Conservation (phyloP, 345 rosid genomes). For the Brassica juncea region DNA sequence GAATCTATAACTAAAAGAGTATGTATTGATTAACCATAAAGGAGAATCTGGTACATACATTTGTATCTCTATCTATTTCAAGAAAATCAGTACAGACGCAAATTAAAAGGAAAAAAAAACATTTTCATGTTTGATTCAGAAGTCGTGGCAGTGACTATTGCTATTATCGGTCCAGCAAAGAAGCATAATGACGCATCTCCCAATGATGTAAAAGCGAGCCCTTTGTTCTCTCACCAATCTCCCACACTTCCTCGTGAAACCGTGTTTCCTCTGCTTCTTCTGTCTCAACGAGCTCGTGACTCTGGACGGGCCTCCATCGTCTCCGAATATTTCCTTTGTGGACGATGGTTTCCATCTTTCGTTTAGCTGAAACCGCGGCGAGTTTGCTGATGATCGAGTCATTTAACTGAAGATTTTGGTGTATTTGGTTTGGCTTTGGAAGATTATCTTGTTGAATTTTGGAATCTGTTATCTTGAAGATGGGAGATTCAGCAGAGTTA, state of each 20-base stretch:
- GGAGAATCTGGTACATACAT: constrained; percentile 45
- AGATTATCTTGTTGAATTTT: background rate
- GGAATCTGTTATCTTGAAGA: background rate
- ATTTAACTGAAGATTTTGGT: background rate
- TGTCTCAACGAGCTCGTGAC: constrained; percentile 43
- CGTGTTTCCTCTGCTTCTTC: constrained; percentile 45
- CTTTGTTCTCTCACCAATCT: constrained; percentile 77
- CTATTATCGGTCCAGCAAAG: constrained; percentile 86
- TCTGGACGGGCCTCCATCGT: constrained; percentile 8
- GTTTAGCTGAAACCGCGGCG: constrained; percentile 42
- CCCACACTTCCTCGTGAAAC: constrained; percentile 81
- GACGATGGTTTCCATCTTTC: constrained; percentile 60
- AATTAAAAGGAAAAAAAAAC: background rate
- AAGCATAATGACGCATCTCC: constrained; percentile 88
- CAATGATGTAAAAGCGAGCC: constrained; percentile 88
- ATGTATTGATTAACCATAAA: background rate
- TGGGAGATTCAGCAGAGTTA: background rate
- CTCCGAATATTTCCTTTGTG: constrained; percentile 43
- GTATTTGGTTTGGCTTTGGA: background rate
- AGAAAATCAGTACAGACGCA: constrained; percentile 29
- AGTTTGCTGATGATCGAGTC: constrained; percentile 19
- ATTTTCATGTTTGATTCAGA: background rate
- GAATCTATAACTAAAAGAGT: constrained; percentile 5
- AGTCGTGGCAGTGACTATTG: constrained; percentile 44
- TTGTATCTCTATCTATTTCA: constrained; percentile 35